A percentile compares a stretch with the other conserved stretches of the same genome.
Conservation (phyloP, 176 grass and related monocot species). For the Cenchrus americanus region DNA sequence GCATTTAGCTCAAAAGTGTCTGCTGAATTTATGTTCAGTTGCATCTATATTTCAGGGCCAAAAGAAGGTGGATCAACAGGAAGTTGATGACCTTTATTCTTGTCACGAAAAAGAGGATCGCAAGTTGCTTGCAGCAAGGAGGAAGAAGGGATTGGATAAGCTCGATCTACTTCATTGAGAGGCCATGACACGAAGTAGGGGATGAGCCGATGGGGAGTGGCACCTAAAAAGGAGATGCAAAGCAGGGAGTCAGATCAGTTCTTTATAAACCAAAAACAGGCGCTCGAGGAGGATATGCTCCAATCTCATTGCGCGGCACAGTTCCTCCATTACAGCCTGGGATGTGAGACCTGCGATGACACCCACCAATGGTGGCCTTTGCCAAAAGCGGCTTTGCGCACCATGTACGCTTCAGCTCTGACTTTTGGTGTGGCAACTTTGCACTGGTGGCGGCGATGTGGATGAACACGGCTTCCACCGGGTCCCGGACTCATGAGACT, state of each 20-base stretch:
- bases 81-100: constrained; percentile 33
- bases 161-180: constrained; percentile 35
- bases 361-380: constrained; percentile 57
- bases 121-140: constrained; percentile 31
- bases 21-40: neutral
- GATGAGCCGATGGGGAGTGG: neutral
- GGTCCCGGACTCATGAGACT: neutral
- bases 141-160: constrained; percentile 51
- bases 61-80: constrained; percentile 34
- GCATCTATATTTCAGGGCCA: constrained; percentile 11
- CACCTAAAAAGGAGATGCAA: constrained; percentile 48
- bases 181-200: constrained; percentile 27
- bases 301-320: constrained; percentile 41
- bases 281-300: constrained; percentile 52
- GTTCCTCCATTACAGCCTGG: constrained; percentile 47
- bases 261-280: constrained; percentile 38
- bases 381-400: constrained; percentile 54
- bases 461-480: constrained; percentile 40
- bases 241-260: constrained; percentile 24
- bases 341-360: constrained; percentile 36
- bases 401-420: constrained; percentile 22
- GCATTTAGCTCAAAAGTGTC: neutral
- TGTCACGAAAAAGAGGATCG: constrained; percentile 30
- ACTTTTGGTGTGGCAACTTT: constrained; percentile 48
- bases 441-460: constrained; percentile 40